Evolutionary conservation across 1,139 yeast genomes (phyloP), one percentile per base, ranked within the genome.

Genomic region (Yamadazyma friedrichii): DNA sequence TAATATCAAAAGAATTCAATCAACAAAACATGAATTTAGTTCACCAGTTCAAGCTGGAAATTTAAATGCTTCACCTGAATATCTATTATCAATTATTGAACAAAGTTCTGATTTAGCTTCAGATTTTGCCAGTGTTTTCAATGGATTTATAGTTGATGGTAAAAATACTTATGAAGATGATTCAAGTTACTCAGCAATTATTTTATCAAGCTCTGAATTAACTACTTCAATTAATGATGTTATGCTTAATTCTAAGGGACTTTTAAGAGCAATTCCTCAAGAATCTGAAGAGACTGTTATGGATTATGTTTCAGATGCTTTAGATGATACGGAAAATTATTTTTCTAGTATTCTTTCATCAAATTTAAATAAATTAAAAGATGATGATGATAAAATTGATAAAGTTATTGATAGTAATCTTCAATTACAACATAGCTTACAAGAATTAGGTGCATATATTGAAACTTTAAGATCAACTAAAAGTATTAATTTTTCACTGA

Each of bases 41-140:
- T 83, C 93, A 3, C 85, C 94, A 16, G 77, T 85, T 76, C 93
- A 85, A 59, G 88, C 93, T 13, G 95, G 95, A 42, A 87, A 87
- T 55, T 80, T 82, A 51, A 82, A 82, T 56, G 74, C 95, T 2
- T 78, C 94, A 0, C 88, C 95, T 2, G 84, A 78, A 52, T 84
- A 80, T 54, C 64, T 86, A 31, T 67, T 83, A 34, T 83, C 94
- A 0, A 67, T 87, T 37, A 67, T 84, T 49, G 96, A 89, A 57
- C 77, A 82, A 51, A 76, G 86, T 20, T 78, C 89, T 0, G 78
- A 82, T 40, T 70, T 79, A 20, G 88, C 91, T 0, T 87, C 93
- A 6, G 94, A 85, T 38, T 88, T 89, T 61, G 86, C 95, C 5
- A 78, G 83, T 13, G 80, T 84, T 11, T 88, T 88, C 65, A 88